Evolutionary conservation across 2,329 filamentous ascomycete genomes (phyloP).

Genomic region (Xylariomycetidae sp.): DNA sequence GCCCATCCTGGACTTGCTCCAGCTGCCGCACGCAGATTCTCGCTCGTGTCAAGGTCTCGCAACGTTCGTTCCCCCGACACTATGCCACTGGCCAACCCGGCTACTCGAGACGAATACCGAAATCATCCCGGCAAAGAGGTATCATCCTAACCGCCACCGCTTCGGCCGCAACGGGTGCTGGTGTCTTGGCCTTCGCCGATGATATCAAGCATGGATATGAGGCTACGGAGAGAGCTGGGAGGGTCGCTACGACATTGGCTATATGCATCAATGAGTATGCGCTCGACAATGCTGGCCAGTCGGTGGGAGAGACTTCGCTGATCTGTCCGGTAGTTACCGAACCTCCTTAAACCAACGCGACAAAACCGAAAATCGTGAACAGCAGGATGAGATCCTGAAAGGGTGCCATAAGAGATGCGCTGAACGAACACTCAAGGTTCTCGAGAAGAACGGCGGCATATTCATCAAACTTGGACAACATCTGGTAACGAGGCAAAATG

Average conservation of each 20-base stretch:
- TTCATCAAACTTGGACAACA: constrained; percentile 98
- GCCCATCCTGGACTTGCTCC: constrained; percentile 42
- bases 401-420: constrained; percentile 92
- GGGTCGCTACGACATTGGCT: constrained; percentile 69
- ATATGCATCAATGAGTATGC: constrained; percentile 83
- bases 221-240: constrained; percentile 69
- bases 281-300: background rate
- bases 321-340: constrained; percentile 63
- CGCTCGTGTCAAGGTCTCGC: constrained; percentile 25
- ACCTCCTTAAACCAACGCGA: constrained; percentile 71
- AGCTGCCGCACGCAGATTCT: constrained; percentile 38
- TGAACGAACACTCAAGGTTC: constrained; percentile 73
- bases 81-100: constrained; percentile 19
- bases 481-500: constrained; percentile 46
- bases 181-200: constrained; percentile 52
- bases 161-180: constrained; percentile 44
- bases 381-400: constrained; percentile 65
- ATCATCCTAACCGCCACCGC: constrained; percentile 45
- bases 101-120: constrained; percentile 17
- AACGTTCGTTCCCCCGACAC: constrained; percentile 14
- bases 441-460: constrained; percentile 96
- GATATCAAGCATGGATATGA: constrained; percentile 74
- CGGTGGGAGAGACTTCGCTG: constrained; percentile 16
- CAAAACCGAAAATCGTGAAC: constrained; percentile 54
- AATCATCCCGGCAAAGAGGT: constrained; percentile 15